Percentiles rank a stretch among this genome's conserved stretches.
These are phyloP conservation scores for Anisodus acutangulus DNA, from an alignment of 257 asterid species.

Conservation along the genomic window DNA sequence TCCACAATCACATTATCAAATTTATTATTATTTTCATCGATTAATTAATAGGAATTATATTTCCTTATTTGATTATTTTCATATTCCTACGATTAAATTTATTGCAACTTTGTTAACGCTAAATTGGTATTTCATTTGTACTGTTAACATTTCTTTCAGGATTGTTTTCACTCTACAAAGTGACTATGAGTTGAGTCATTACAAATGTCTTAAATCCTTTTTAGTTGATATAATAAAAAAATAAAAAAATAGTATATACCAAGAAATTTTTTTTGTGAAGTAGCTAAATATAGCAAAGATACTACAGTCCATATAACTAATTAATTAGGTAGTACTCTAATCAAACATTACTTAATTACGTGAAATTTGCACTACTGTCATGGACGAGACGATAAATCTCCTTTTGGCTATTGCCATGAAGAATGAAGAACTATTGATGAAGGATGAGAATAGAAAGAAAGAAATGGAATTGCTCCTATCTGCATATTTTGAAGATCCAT, in stretches of 20 bases:
- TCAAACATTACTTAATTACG: too few species aligned
- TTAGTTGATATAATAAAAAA: background rate
- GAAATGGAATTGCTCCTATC: background rate
- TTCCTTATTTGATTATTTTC: background rate
- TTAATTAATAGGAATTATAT: too few species aligned
- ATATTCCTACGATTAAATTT: background rate
- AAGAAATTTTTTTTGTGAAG: background rate
- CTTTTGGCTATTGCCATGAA: background rate
- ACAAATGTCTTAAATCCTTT: too few species aligned
- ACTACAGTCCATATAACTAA: background rate
- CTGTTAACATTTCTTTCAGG: background rate
- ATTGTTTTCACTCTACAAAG: background rate
- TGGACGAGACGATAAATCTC: background rate
- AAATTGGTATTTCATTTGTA: background rate
- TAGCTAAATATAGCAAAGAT: background rate
- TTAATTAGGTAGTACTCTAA: too few species aligned
- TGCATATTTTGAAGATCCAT: background rate
- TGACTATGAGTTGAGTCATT: background rate
- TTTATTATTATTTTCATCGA: too few species aligned
- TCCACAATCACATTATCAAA: too few species aligned
- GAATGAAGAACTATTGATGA: background rate
- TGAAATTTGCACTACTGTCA: background rate
- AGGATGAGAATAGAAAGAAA: background rate
- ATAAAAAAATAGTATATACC: background rate
- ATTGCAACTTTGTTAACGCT: background rate